Conservation (phyloP, 495 filamentous ascomycete species). For the Penicillium cataractarum region DNA sequence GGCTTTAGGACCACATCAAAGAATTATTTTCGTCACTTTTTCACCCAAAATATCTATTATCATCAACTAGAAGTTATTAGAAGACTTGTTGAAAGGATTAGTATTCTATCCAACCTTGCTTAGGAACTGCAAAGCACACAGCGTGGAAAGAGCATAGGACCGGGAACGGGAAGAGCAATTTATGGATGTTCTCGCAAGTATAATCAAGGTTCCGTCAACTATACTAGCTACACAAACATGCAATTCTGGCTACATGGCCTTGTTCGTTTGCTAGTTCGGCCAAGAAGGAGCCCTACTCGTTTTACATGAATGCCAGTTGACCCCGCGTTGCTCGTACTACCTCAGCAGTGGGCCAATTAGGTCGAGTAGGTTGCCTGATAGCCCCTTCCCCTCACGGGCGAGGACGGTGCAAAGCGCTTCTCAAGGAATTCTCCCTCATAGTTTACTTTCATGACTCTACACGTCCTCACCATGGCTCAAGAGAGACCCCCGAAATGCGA, state of each 20-base stretch:
- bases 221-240: background rate
- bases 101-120: background rate
- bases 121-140: too few species aligned
- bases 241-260: background rate
- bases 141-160: background rate
- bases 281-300: background rate
- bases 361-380: background rate
- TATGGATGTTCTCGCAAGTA: too few species aligned
- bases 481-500: background rate
- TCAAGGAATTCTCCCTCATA: background rate
- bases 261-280: background rate
- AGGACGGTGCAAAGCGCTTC: background rate
- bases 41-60: background rate
- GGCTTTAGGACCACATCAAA: too few species aligned
- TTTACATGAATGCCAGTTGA: background rate
- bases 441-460: background rate
- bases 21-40: too few species aligned
- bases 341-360: conserved; percentile 5
- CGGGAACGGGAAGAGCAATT: background rate
- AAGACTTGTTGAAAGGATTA: background rate
- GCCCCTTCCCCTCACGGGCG: background rate
- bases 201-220: background rate
- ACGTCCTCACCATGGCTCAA: conserved; percentile 15
- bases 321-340: conserved; percentile 7
- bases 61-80: background rate